Base-by-base conservation (phyloP, 306 rosid genomes). In the Prinsepia uniflora region DNA sequence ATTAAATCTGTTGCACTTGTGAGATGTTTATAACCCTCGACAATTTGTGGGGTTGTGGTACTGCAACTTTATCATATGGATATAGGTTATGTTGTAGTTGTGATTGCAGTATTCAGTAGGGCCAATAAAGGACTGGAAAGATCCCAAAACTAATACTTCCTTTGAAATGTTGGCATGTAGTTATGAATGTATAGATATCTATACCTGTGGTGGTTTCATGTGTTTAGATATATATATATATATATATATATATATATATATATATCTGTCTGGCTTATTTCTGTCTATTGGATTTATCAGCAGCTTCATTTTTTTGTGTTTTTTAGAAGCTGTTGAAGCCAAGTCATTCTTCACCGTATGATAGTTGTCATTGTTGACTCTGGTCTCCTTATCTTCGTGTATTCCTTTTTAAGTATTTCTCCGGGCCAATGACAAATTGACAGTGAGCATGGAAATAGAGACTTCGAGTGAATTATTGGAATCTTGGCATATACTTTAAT, bases 81-180 rank as follows among this genome's bases (percentile, higher is more conserved):
- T 55, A 22, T 41, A 69, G 52, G 42, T 39, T 61, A 9, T 6
- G 19, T 61, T 7, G 24, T 17, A 36, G 45, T 17, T 39, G 46
- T 15, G 14, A 61, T 13, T 61, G 45, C 46, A 61, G 62, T 19
- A 36, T 61, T 62, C 47, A 10, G 60, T 15, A 67, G 75, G 72
- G 70, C 43, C 63, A 68, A 74, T 47, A 79, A 79, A 52, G 79
- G 74, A 70, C 63, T 6, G 75, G 49, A 75, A 79, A 56, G 39
- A 64, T 34, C 68, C 67, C 47, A 43, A 30, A 1, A 30, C 36
- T 30, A 1, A 30, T 57, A 44, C 55, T 74, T 70, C 47, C 20
- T 48, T 45, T 46, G 65, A 36, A 46, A 55, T 63, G 44, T 52
- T 68, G 39, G 62, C 61, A 50, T 58, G 5, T 57, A 57, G 17